Evolutionary conservation across 345 rosid genomes (phyloP).

Genomic region (Syzygium grande): DNA sequence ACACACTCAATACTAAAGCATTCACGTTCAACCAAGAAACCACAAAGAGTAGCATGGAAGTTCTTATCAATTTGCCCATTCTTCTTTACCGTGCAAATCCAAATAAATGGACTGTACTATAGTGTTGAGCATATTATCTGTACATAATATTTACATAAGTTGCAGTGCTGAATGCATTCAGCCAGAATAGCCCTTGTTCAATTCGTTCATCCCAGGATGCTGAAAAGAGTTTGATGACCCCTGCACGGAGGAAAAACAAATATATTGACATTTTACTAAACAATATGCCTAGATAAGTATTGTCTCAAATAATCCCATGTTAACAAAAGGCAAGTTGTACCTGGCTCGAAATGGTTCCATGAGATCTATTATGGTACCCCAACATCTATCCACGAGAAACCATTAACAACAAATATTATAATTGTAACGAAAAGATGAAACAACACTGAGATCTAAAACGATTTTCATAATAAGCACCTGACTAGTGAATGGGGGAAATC

Average conservation of each 20-base stretch:
- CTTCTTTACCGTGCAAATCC: conserved; percentile 17
- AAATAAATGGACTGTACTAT: conserved; percentile 32
- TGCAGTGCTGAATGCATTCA: conserved; percentile 30
- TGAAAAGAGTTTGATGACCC: not conserved
- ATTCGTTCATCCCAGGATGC: not conserved
- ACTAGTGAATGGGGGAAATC: too few species aligned
- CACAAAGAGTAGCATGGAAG: conserved; percentile 1
- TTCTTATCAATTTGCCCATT: conserved; percentile 7
- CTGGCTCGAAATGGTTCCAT: not conserved
- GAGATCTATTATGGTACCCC: too few species aligned
- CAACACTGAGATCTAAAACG: not conserved
- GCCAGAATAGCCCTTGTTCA: conserved; percentile 3
- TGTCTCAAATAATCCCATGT: not conserved
- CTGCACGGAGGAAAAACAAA: not conserved
- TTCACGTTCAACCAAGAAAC: conserved; percentile 25
- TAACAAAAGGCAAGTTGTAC: not conserved
- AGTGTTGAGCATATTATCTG: conserved; percentile 26
- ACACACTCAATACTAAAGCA: conserved; percentile 35
- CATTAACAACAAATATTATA: not conserved
- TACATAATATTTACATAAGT: conserved; percentile 28
- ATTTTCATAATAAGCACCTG: not conserved
- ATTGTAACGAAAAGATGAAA: not conserved
- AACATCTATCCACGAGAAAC: too few species aligned
- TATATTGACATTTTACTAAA: not conserved
- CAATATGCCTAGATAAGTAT: not conserved